Evolutionary conservation across 225 moss, liverwort and hornwort genomes (phyloP).

Genomic region (Pleurozium schreberi): DNA sequence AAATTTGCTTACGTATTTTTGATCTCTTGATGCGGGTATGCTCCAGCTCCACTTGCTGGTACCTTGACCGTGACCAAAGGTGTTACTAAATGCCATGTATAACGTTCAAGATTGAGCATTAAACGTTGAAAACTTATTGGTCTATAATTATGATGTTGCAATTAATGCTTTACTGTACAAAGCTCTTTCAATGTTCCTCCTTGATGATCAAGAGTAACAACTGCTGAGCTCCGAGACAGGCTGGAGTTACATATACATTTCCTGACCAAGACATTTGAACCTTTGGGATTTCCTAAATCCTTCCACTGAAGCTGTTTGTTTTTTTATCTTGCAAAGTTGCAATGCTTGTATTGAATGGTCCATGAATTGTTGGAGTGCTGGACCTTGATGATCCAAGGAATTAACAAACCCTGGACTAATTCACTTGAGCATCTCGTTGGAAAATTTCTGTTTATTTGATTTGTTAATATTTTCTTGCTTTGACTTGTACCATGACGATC

Average conservation of each 20-base stretch:
- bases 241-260: not conserved
- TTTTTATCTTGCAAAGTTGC: not conserved
- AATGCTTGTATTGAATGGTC: not conserved
- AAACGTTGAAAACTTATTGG: not conserved
- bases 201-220: not conserved
- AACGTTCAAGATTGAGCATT: too few species aligned
- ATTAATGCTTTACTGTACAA: not conserved
- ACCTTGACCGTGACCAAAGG: not conserved
- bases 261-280: not conserved
- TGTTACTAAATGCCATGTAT: rapidly evolving
- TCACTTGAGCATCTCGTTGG: too few species aligned
- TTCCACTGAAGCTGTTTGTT: not conserved
- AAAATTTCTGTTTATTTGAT: too few species aligned
- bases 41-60: not conserved
- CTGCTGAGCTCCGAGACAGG: not conserved
- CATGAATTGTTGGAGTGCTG: too few species aligned
- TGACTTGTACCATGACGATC: not conserved
- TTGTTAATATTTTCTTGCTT: not conserved
- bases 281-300: not conserved
- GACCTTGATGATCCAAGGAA: not conserved
- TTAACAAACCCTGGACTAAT: too few species aligned
- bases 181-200: too few species aligned
- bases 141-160: not conserved
- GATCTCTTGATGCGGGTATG: not conserved
- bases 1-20: not conserved